These are phyloP conservation scores for Sisymbrium irio DNA, from an alignment of 345 rosid genomes.

Conservation along the genomic window DNA sequence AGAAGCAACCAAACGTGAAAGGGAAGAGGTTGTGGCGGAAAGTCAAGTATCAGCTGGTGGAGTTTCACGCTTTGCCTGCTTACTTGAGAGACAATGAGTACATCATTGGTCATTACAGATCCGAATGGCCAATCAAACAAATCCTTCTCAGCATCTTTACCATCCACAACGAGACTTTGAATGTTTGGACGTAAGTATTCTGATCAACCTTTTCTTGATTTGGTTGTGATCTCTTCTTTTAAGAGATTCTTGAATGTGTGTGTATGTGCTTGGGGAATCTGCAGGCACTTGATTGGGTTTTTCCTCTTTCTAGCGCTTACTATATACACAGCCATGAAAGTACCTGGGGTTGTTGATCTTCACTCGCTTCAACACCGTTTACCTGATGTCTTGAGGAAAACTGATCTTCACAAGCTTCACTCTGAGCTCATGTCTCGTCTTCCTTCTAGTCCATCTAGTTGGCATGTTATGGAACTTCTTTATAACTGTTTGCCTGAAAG, in stretches of 20 bases:
- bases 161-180: conserved; percentile 88
- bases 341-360: conserved; percentile 80
- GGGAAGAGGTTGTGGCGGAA: conserved; percentile 84
- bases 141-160: conserved; percentile 73
- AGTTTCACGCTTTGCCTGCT: conserved; percentile 78
- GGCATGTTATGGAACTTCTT: conserved; percentile 80
- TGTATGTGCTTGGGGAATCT: conserved; percentile 2
- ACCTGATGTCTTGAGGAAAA: conserved; percentile 58
- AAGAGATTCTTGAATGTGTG: not conserved
- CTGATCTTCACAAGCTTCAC: conserved; percentile 76
- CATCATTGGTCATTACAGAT: conserved; percentile 77
- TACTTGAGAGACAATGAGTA: conserved; percentile 87
- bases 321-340: conserved; percentile 76
- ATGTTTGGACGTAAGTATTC: conserved; percentile 94
- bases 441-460: conserved; percentile 72
- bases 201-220: no score
- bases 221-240: not conserved
- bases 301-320: conserved; percentile 88
- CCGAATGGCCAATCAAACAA: conserved; percentile 96
- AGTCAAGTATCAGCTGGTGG: conserved; percentile 89
- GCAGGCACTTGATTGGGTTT: conserved; percentile 99
- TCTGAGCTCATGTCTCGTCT: conserved; percentile 57
- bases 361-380: conserved; percentile 64
- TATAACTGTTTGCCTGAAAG: conserved; percentile 88
- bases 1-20: conserved; percentile 51